Percentiles rank a stretch among this genome's conserved stretches.
phyloP scores from a whole-genome alignment of 2,329 filamentous ascomycete species.

The Elsinoe necatrix region DNA sequence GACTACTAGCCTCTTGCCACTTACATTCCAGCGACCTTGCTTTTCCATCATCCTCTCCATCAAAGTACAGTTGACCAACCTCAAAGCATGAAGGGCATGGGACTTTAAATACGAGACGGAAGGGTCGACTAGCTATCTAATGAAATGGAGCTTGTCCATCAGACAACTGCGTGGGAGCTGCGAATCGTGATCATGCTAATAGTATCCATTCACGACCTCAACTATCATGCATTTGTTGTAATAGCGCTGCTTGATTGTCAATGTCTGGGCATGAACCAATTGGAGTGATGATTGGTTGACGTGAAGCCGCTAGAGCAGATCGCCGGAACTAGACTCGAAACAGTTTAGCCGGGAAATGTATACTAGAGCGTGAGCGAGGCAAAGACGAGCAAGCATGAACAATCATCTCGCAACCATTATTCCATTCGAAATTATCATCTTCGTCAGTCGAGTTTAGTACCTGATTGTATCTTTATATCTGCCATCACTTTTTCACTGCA shows the following conservation, averaged over 20 bases:
- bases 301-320: too few species aligned
- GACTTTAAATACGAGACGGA: background rate
- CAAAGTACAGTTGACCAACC: background rate
- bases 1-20: background rate
- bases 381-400: background rate
- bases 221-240: too few species aligned
- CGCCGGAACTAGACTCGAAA: too few species aligned
- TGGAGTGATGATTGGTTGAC: too few species aligned
- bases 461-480: background rate
- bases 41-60: background rate
- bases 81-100: background rate
- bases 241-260: background rate
- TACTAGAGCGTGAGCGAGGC: background rate
- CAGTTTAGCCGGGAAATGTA: too few species aligned
- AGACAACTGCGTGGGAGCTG: too few species aligned
- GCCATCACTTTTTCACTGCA: background rate
- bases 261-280: too few species aligned
- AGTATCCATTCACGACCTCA: too few species aligned
- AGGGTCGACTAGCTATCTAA: background rate
- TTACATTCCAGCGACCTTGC: background rate
- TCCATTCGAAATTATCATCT: background rate
- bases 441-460: background rate
- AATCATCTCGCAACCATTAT: background rate
- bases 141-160: constrained; percentile 5
- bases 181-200: too few species aligned